Evolutionary conservation across 169 alveolate genomes (phyloP), one percentile per base, ranked within the genome.

Genomic region (Plasmodium berghei): DNA sequence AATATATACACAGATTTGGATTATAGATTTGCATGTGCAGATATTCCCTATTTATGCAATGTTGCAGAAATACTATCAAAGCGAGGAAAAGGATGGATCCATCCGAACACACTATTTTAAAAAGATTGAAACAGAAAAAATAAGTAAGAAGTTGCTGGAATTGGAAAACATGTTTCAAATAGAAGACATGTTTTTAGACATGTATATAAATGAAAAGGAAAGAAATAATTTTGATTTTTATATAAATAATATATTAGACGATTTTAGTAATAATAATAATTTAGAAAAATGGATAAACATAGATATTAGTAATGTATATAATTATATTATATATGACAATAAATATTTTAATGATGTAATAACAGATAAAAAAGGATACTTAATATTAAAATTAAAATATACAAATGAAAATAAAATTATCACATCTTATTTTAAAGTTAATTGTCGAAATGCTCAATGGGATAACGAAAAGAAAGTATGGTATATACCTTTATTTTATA

Each of bases 401-500:
- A 77, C 89, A 8, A 77, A 77, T 56, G 89, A 77, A 77, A 77
- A 64, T 52, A 55, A 77, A 63, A 77, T 70, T 22, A 77, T 77
- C 0, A 77, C 89, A n/a, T 77, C 89, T 20, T 77, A 77, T 64
- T 77, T 77, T 77, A 77, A 77, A 58, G 77, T 77, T 20, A 52
- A 77, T 55, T 77, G 89, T 64, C 55, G 89, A 34, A 77, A 77
- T 64, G 75, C 48, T 9, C 63, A 77, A 56, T 77, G 89, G 89
- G 89, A 77, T 0, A 77, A 56, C 16, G 89, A 77, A 56, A 77
- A 77, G 9, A 77, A 77, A 58, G 75, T 77, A 20, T 77, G 89
- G 89, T 80, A 77, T 69, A 77, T 77, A 22, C 89, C 89, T 20
- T 49, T 77, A 20, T 77, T 77, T 77, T 77, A 77, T 40, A 77